phyloP scores from a whole-genome alignment of 352 stramenopile genomes.

The Phytophthora pistaciae region DNA sequence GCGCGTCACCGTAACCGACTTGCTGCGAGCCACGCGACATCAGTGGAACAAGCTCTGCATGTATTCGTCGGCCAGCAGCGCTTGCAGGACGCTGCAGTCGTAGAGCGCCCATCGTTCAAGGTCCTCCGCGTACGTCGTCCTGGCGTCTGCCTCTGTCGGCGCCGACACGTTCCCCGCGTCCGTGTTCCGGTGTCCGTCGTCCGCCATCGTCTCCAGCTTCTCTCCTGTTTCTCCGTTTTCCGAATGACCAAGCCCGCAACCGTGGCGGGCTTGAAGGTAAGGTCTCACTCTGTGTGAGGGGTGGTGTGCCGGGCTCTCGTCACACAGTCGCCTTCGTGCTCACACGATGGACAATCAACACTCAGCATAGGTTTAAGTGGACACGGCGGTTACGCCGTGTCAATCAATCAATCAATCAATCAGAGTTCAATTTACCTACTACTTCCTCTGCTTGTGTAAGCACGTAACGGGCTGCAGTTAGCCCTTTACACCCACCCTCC shows the following conservation, averaged over 20 bases:
- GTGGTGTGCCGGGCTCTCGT: too few relatives aligned
- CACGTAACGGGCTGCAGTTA: too few relatives aligned
- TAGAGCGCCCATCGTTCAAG: background rate
- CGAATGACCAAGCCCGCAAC: background rate
- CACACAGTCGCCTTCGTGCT: too few relatives aligned
- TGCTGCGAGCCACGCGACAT: background rate
- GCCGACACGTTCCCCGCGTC: background rate
- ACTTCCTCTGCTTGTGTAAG: too few relatives aligned
- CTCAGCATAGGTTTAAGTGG: too few relatives aligned
- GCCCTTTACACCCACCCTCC: too few relatives aligned
- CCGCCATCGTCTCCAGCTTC: background rate
- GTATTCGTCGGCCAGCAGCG: background rate
- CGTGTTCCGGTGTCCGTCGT: background rate
- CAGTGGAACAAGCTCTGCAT: background rate
- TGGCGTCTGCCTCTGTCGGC: background rate
- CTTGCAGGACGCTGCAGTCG: background rate
- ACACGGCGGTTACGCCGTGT: too few relatives aligned
- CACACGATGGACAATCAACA: too few relatives aligned
- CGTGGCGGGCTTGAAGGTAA: too few relatives aligned
- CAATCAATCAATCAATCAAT: too few relatives aligned
- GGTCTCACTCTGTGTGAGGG: too few relatives aligned
- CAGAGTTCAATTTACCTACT: too few relatives aligned
- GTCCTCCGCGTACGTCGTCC: background rate
- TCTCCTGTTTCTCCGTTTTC: background rate
- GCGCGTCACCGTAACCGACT: background rate